A percentile compares a stretch with the other conserved stretches of the same genome.
Conservation (phyloP, 805 yeast species). For the Saccharomycopsis lassenensis region DNA sequence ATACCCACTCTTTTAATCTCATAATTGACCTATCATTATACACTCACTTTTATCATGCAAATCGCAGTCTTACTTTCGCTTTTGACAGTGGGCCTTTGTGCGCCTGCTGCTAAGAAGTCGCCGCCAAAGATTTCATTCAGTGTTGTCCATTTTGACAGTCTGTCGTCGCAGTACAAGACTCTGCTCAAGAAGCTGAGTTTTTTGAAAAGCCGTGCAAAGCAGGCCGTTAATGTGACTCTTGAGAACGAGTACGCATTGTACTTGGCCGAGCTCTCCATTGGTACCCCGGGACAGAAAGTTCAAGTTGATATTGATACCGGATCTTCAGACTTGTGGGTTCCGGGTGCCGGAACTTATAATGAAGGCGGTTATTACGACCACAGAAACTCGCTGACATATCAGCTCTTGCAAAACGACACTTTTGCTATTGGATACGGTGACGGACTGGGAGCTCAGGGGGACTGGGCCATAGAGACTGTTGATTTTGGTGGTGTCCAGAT, state of each 20-base stretch:
- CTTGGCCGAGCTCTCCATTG: conserved; percentile 33
- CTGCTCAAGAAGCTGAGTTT: no score
- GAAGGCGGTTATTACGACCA: conserved; percentile 28
- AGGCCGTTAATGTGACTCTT: conserved; percentile 18
- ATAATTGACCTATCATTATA: no score
- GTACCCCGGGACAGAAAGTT: conserved; percentile 33
- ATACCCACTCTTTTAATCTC: no score
- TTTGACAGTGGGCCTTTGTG: no score
- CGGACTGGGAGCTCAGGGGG: conserved; percentile 38
- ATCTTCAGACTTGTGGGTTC: conserved; percentile 39
- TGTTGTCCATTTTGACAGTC: no score
- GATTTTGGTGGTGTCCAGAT: conserved; percentile 16
- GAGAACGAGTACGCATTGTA: conserved; percentile 34
- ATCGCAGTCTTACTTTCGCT: no score
- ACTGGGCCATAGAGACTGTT: conserved; percentile 25
- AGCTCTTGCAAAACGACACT: conserved; percentile 23
- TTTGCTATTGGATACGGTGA: conserved; percentile 39
- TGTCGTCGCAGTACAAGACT: no score
- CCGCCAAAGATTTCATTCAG: no score
- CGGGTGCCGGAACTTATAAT: conserved; percentile 20
- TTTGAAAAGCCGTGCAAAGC: conserved; percentile 3
- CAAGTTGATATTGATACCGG: conserved; percentile 38
- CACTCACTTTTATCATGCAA: no score
- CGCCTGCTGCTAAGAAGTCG: no score
- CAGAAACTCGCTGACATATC: conserved; percentile 26